A percentile compares a stretch with the other conserved stretches of the same genome.
These are phyloP conservation scores for Pyrenula aspistea DNA, from an alignment of 495 filamentous ascomycete species.

Conservation along the genomic window DNA sequence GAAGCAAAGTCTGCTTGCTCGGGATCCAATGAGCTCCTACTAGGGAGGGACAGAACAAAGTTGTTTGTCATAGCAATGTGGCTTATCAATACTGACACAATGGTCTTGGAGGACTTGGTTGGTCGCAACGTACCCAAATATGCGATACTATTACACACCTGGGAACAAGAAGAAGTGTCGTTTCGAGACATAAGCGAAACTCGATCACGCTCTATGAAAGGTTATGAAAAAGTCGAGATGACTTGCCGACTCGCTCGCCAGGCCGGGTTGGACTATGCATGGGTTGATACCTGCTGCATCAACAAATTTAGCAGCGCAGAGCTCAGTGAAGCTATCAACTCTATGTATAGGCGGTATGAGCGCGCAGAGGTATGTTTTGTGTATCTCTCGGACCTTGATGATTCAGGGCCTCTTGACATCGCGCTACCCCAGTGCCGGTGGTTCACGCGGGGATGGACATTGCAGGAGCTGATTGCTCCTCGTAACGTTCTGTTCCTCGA, in stretches of 20 bases:
- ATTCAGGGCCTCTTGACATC: neutral
- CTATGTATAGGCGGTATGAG: slow-evolving; percentile 25
- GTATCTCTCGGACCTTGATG: slow-evolving; percentile 16
- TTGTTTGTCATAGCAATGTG: slow-evolving; percentile 11
- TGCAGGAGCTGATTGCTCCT: slow-evolving; percentile 25
- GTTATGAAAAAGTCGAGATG: neutral
- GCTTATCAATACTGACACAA: slow-evolving; percentile 15
- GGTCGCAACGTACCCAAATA: slow-evolving; percentile 15
- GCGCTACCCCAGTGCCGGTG: slow-evolving; percentile 10
- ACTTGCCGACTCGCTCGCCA: neutral
- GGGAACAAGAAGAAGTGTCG: slow-evolving; percentile 19
- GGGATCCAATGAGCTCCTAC: too few species aligned
- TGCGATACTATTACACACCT: slow-evolving; percentile 26
- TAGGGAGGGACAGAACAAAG: neutral
- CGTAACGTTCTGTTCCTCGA: slow-evolving; percentile 10
- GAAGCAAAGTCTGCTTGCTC: too few species aligned
- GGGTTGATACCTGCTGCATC: slow-evolving; percentile 15
- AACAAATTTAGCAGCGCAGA: slow-evolving; percentile 18
- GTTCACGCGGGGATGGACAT: slow-evolving; percentile 28
- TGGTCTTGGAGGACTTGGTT: slow-evolving; percentile 14
- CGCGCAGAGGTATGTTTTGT: slow-evolving; percentile 16
- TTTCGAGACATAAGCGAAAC: slow-evolving; percentile 12
- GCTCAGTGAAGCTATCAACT: slow-evolving; percentile 21
- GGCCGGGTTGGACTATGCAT: slow-evolving; percentile 4
- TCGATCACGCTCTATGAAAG: neutral